Percentiles rank a stretch among this genome's conserved stretches.
phyloP scores from a whole-genome alignment of 176 grass and related monocot species.

The Eleusine coracana region DNA sequence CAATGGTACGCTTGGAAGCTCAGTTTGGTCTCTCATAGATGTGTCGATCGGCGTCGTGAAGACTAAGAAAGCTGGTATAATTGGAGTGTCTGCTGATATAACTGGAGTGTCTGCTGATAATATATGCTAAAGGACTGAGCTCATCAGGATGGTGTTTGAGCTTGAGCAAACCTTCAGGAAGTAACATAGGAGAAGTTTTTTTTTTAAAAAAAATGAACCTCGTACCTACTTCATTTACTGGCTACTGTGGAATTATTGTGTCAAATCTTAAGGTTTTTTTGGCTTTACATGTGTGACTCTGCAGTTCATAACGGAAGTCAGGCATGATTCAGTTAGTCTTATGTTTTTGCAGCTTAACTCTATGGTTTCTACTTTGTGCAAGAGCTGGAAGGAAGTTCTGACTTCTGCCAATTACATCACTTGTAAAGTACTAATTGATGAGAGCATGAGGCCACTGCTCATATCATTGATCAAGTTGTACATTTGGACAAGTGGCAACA shows the following conservation, averaged over 20 bases:
- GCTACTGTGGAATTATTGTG: not conserved
- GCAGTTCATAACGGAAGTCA: conserved; percentile 11
- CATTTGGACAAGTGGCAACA: not conserved
- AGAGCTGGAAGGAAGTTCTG: not conserved
- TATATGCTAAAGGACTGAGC: not conserved
- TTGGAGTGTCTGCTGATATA: not conserved
- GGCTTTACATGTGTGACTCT: not conserved
- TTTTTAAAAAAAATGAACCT: not conserved
- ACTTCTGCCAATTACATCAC: conserved; percentile 4
- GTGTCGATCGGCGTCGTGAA: not conserved
- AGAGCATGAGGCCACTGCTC: not conserved
- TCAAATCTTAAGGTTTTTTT: not conserved
- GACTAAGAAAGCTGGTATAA: conserved; percentile 5
- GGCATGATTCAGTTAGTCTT: not conserved
- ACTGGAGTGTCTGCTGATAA: not conserved
- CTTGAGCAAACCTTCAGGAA: not conserved
- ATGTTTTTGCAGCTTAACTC: conserved; percentile 4
- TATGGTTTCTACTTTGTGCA: not conserved
- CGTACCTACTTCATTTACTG: not conserved
- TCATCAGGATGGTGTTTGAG: not conserved
- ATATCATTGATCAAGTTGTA: conserved; percentile 2
- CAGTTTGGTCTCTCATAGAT: not conserved
- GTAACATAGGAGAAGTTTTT: not conserved
- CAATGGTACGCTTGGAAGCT: conserved; percentile 10
- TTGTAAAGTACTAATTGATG: not conserved